Conservation (phyloP, 2,329 filamentous ascomycete genomes). For the Pyrenochaeta sp. region DNA sequence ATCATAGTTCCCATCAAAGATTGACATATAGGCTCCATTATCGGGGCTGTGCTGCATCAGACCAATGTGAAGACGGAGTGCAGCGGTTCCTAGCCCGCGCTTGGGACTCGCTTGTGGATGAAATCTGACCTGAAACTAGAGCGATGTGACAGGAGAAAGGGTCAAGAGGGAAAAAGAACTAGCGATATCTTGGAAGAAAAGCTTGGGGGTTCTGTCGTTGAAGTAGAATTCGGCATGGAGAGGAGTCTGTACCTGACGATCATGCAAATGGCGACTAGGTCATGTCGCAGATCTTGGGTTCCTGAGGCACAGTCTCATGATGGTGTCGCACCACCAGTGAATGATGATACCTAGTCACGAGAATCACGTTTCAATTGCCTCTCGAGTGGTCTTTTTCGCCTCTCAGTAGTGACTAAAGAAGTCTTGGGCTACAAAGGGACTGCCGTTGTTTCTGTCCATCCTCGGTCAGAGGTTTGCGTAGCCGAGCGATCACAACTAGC, state of each 20-base stretch:
- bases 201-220: constrained; percentile 14
- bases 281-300: constrained; percentile 10
- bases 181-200: constrained; percentile 23
- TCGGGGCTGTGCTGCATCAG: constrained; percentile 28
- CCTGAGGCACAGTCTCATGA: constrained; percentile 9
- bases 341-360: constrained; percentile 1
- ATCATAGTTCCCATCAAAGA: constrained; percentile 1
- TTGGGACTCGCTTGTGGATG: constrained; percentile 9
- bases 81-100: constrained; percentile 9
- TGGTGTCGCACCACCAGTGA: constrained; percentile 1
- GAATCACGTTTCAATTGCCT: constrained; percentile 1
- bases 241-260: constrained; percentile 16
- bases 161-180: constrained; percentile 6
- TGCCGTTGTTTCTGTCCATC: too few species aligned
- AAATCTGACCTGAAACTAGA: constrained; percentile 17
- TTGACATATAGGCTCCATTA: constrained; percentile 6
- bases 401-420: too few species aligned
- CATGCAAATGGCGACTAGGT: constrained; percentile 3
- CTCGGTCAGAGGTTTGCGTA: too few species aligned
- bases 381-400: too few species aligned
- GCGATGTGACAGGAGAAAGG: constrained; percentile 4
- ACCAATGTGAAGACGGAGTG: constrained; percentile 15
- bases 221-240: constrained; percentile 3
- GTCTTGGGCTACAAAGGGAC: too few species aligned
- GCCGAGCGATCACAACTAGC: too few species aligned